phyloP scores from a whole-genome alignment of 2,329 filamentous ascomycete genomes.

The Colletotrichum truncatum region DNA sequence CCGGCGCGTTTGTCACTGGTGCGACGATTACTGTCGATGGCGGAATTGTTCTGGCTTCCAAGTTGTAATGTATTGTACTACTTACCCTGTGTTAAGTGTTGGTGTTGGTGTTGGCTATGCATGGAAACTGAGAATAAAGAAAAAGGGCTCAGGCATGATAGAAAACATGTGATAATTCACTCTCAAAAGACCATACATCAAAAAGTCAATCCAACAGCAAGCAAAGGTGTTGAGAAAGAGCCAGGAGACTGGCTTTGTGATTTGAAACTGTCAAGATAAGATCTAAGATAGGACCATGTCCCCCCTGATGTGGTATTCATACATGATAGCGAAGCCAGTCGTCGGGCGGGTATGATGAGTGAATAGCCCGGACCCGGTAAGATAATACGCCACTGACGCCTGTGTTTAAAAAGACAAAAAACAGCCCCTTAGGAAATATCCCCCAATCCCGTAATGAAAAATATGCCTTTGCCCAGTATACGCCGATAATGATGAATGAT shows the following conservation, averaged over 20 bases:
- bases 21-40: constrained; percentile 72
- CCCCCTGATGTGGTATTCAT: constrained; percentile 22
- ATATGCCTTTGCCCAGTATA: constrained; percentile 18
- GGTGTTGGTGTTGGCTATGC: no score
- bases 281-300: not conserved
- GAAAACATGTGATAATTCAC: no score
- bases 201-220: no score
- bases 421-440: not conserved
- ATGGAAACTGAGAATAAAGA: no score
- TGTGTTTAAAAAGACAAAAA: not conserved
- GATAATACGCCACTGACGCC: constrained; percentile 8
- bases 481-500: constrained; percentile 16
- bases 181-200: no score
- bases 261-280: not conserved
- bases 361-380: not conserved
- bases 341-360: not conserved
- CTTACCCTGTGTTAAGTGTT: no score
- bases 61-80: no score
- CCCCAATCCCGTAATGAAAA: constrained; percentile 22
- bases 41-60: constrained; percentile 56
- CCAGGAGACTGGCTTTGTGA: not conserved
- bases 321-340: constrained; percentile 7
- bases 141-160: no score
- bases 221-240: not conserved
- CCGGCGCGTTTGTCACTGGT: constrained; percentile 73